A percentile compares a stretch with the other conserved stretches of the same genome.
Evolutionary conservation across 257 asterid species (phyloP).

Genomic region (Scutellaria galericulata): DNA sequence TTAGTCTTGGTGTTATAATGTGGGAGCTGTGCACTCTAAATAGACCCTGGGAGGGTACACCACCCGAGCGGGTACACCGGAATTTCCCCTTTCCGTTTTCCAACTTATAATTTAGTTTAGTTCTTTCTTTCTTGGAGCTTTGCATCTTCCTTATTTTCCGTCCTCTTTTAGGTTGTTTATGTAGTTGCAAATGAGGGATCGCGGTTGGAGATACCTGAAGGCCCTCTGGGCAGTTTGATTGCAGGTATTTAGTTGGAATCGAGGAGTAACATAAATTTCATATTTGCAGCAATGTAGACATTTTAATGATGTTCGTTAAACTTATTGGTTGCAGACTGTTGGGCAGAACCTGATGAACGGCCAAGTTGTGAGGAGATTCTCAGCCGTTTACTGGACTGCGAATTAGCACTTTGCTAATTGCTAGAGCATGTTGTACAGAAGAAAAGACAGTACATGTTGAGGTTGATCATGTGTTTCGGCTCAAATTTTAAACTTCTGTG

Average conservation of each 20-base stretch:
- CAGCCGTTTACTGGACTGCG: slow-evolving; percentile 75
- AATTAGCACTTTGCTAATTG: slow-evolving; percentile 66
- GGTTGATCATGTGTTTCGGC: slow-evolving; percentile 55
- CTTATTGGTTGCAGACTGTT: slow-evolving; percentile 62
- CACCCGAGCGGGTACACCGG: slow-evolving; percentile 79
- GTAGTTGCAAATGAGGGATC: slow-evolving; percentile 69
- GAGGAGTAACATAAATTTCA: background rate
- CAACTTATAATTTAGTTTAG: background rate
- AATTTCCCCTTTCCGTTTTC: slow-evolving; percentile 10
- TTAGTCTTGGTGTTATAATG: slow-evolving; percentile 93
- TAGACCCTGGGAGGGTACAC: slow-evolving; percentile 93
- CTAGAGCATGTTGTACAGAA: slow-evolving; percentile 30
- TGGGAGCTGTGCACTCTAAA: slow-evolving; percentile 92
- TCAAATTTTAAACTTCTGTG: slow-evolving; percentile 42
- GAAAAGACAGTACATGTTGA: slow-evolving; percentile 45
- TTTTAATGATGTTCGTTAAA: background rate
- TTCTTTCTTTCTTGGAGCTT: slow-evolving; percentile 29
- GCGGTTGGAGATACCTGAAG: slow-evolving; percentile 84
- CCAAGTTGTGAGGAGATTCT: slow-evolving; percentile 86
- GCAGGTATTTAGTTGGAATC: slow-evolving; percentile 50
- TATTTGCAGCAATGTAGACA: background rate
- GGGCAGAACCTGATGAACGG: slow-evolving; percentile 80
- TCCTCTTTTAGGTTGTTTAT: slow-evolving; percentile 72
- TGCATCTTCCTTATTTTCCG: background rate
- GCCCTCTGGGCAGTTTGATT: slow-evolving; percentile 80